Evolutionary conservation across 169 alveolate species (phyloP), one percentile per base, ranked within the genome.

Genomic region (Fabrea salina): DNA sequence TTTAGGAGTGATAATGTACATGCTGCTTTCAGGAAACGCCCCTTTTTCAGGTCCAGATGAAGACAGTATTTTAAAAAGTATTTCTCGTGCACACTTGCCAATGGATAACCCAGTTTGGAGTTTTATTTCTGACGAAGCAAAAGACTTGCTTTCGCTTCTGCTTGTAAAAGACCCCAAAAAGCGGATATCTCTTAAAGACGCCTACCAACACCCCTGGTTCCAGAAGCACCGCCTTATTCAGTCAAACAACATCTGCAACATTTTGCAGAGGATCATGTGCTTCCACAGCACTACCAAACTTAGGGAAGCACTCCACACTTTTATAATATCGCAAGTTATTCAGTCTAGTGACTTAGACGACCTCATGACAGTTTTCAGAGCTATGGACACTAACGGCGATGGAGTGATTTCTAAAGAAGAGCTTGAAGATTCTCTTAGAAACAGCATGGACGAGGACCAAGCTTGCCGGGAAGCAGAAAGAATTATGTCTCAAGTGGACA

Each of bases 331-430:
- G 64, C 89, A 96, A 75, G 77, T 96, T 40, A 88, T 97, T 7
- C 83, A 97, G 1, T 85, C 82, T 53, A 97, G 95, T 37, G 98
- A 95, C 72, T 91, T 95, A 5, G 86, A 91, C 72, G 94, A 94
- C 61, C 85, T 97, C 8, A 83, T 94, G 19, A 90, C 89, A 44
- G 90, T 95, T 35, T 97, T 97, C 83, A 79, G 91, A 57, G 88
- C 91, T 27, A 84, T 97, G n/a, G 99, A 97, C 84, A 89, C 88
- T 43, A 94, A 96, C 81, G 97, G 98, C 7, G 97, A 94, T 72
- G 97, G 97, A 5, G 51, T 50, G 33, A 32, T 72, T 8, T 16
- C 56, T 19, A 47, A 8, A 4, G 71, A 72, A 72, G 70, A 72
- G 33, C 49, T 72, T 13, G n/a, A 50, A n/a, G 80, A 72, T 11